phyloP scores from a whole-genome alignment of 371 early-diverging fungal genomes.

The Umbelopsis sp. region DNA sequence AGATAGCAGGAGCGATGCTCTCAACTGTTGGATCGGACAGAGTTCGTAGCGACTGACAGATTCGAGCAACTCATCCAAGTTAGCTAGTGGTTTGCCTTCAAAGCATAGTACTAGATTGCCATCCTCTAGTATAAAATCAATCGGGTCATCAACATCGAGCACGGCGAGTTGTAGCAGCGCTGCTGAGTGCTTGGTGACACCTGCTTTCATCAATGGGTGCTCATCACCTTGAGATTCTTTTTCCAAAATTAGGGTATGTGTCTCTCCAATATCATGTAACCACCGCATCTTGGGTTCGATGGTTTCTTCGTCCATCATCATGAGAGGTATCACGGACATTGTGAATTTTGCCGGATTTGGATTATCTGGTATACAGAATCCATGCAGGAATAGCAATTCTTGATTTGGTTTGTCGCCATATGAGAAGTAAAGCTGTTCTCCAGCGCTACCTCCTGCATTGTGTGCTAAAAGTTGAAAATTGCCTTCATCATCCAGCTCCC shows the following conservation, averaged over 20 bases:
- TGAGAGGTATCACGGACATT: conserved; percentile 26
- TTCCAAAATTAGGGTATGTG: conserved; percentile 25
- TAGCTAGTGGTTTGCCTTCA: background rate
- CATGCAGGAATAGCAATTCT: conserved; percentile 66
- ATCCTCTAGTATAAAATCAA: background rate
- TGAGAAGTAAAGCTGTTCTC: conserved; percentile 43
- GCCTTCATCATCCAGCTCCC: conserved; percentile 40
- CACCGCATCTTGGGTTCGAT: conserved; percentile 26
- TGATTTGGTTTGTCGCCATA: conserved; percentile 69
- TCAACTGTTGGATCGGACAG: background rate
- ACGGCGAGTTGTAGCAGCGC: conserved; percentile 33
- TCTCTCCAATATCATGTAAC: conserved; percentile 21
- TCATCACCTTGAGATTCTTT: background rate
- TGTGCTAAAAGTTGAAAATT: conserved; percentile 20
- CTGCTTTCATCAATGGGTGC: conserved; percentile 12
- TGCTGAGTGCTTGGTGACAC: conserved; percentile 28
- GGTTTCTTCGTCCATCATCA: conserved; percentile 20
- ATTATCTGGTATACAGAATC: conserved; percentile 51
- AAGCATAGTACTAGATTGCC: background rate
- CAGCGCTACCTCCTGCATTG: background rate
- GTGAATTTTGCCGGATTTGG: conserved; percentile 26
- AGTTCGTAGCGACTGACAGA: background rate
- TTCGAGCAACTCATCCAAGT: background rate
- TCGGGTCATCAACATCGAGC: conserved; percentile 30
- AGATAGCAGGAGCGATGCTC: background rate